Evolutionary conservation across 257 asterid genomes (phyloP), one percentile per base, ranked within the genome.

Genomic region (Parsonsia alboflavescens): DNA sequence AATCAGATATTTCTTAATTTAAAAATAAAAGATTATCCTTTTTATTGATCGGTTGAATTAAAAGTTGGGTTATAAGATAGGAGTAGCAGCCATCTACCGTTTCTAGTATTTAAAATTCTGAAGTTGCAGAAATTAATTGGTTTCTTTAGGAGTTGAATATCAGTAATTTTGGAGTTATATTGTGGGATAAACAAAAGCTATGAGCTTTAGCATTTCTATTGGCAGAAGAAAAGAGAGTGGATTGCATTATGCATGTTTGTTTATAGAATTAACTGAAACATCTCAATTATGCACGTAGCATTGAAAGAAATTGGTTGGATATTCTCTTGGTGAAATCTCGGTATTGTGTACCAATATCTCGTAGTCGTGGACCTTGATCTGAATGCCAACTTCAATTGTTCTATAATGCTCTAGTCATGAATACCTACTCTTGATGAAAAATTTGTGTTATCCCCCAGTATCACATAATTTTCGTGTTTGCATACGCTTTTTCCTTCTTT

Each of bases 141-240:
- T 57, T 57, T 2, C 64, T 57, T 24, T 57, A 9, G 69, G 22
- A 63, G 69, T 63, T 63, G 69, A 63, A 63, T 21, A 30, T 62
- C 10, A 30, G 9, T n/a, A 30, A 62, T 21, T 16, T 63, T 63
- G 10, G 44, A 16, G 5, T 7, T 17, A 46, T 63, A 16, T 63
- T 2, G 46, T 30, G 45, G 22, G 42, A 62, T 28, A 28, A 30
- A 62, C 1, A 30, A 56, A 62, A 21, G 21, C 0, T 30, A 26
- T 62, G 30, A 28, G n/a, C 45, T 62, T 62, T 62, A 28, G 10
- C 67, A 28, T 61, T 61, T 16, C 13, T 28, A 7, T 62, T 8
- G 22, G 13, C 11, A 1, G 8, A 62, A 62, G 22, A 13, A 26
- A 59, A 59, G 2, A 28, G 16, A n/a, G 67, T n/a, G 8, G n/a